Percentiles rank a stretch among this genome's conserved stretches.
These are phyloP conservation scores for Cryptosporidium andersoni DNA, from an alignment of 169 alveolate species.

Conservation along the genomic window DNA sequence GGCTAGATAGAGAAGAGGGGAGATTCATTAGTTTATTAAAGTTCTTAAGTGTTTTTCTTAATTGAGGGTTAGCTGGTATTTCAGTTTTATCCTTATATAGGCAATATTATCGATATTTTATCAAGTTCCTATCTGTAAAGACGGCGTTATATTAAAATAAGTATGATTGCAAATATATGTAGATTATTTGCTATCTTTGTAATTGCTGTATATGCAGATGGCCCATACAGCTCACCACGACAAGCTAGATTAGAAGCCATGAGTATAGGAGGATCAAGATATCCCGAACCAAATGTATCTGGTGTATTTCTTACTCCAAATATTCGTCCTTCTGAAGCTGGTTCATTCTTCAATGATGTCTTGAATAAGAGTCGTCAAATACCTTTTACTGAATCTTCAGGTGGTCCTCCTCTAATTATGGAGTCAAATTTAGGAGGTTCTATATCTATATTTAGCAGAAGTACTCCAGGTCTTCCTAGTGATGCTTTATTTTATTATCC, in stretches of 20 bases:
- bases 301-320: slow-evolving; percentile 44
- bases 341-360: neutral
- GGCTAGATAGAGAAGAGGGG: no score
- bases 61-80: no score
- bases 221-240: slow-evolving; percentile 44
- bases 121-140: no score
- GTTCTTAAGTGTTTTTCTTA: no score
- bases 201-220: neutral
- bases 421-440: neutral
- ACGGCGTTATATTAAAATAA: neutral
- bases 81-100: no score
- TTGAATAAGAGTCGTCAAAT: neutral
- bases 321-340: slow-evolving; percentile 31
- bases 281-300: slow-evolving; percentile 9
- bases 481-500: slow-evolving; percentile 57
- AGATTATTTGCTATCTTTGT: slow-evolving; percentile 12
- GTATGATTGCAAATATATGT: slow-evolving; percentile 5
- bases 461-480: slow-evolving; percentile 3
- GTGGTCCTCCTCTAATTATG: neutral
- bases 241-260: neutral
- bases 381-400: neutral
- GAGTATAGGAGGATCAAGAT: neutral
- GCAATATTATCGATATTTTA: no score
- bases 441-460: slow-evolving; percentile 5
- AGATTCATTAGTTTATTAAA: no score